Conservation (phyloP, 352 stramenopile species). For the Globisporangium cylindrosporum region DNA sequence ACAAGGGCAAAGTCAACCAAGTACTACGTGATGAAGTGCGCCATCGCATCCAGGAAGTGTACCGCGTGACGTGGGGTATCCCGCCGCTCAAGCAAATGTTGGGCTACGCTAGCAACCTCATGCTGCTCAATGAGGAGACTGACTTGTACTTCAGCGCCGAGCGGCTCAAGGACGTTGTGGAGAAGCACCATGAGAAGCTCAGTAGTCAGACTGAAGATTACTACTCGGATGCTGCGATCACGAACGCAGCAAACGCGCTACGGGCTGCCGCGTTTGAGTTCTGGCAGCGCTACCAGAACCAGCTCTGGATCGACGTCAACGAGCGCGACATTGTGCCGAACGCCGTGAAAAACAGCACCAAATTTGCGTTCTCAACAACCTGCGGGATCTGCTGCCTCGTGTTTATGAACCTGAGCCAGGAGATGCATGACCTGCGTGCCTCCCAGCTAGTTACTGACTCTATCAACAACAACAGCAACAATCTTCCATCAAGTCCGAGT, state of each 20-base stretch:
- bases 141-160: constrained; percentile 60
- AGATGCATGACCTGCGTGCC: constrained; percentile 35
- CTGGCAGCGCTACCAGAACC: constrained; percentile 81
- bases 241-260: constrained; percentile 27
- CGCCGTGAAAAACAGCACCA: constrained; percentile 51
- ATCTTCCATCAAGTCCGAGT: not conserved
- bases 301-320: constrained; percentile 62
- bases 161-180: constrained; percentile 15
- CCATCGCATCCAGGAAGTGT: constrained; percentile 68
- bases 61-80: constrained; percentile 54
- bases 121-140: constrained; percentile 54
- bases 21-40: constrained; percentile 25
- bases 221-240: constrained; percentile 23
- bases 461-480: not conserved
- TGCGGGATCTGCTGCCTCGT: constrained; percentile 52
- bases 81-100: constrained; percentile 49
- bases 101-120: constrained; percentile 53
- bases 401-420: constrained; percentile 54
- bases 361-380: constrained; percentile 42
- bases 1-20: not conserved
- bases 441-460: not conserved
- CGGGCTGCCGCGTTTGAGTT: constrained; percentile 50
- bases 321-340: constrained; percentile 52
- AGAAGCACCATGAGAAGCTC: not conserved
- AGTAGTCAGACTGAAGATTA: not conserved